Conservation (phyloP, 225 moss, liverwort and hornwort genomes). For the Sphagnum tenellum region DNA sequence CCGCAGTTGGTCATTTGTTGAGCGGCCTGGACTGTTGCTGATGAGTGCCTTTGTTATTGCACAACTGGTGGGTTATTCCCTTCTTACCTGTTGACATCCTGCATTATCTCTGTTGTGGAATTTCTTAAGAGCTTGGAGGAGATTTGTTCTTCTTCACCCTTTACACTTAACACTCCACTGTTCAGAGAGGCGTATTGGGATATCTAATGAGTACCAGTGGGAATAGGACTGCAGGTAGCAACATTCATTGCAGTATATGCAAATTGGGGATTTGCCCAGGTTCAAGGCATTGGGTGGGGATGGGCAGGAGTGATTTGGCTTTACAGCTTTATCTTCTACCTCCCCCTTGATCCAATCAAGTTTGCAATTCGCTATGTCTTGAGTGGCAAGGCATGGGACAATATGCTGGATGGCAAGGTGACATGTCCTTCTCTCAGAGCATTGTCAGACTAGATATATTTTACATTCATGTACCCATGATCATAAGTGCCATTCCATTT, state of each 20-base stretch:
- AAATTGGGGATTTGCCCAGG: constrained; percentile 43
- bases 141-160: no score
- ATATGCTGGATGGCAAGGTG: constrained; percentile 4
- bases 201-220: no score
- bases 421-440: constrained; percentile 5
- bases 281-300: constrained; percentile 53
- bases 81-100: no score
- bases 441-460: no score
- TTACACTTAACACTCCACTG: no score
- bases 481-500: no score
- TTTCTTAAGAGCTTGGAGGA: no score
- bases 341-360: constrained; percentile 59
- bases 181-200: no score
- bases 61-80: constrained; percentile 22
- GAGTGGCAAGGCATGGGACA: constrained; percentile 73
- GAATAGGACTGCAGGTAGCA: constrained; percentile 24
- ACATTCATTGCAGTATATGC: constrained; percentile 69
- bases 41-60: constrained; percentile 28
- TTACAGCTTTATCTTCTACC: constrained; percentile 41
- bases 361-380: constrained; percentile 51
- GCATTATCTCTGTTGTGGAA: no score
- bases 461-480: no score
- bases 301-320: constrained; percentile 71
- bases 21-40: constrained; percentile 30
- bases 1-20: constrained; percentile 37